Conservation (phyloP, 805 yeast genomes). For the Candida gorgasii region DNA sequence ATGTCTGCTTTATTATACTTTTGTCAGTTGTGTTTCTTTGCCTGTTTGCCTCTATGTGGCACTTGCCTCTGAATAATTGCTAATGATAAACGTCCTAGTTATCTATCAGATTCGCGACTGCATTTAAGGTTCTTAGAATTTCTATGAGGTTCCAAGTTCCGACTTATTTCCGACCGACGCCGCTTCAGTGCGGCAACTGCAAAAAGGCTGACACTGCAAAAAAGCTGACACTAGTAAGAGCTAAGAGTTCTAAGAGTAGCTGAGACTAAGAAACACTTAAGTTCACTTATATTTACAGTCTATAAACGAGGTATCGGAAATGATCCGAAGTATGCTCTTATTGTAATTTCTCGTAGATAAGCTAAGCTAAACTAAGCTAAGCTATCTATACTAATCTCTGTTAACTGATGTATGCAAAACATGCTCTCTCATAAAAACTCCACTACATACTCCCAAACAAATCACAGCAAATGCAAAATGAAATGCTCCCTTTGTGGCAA, state of each 20-base stretch:
- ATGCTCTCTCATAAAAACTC: constrained; percentile 57
- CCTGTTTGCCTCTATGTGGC: neutral
- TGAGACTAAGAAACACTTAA: too few relatives aligned
- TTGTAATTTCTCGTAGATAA: too few relatives aligned
- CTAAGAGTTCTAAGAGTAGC: too few relatives aligned
- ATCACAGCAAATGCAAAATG: constrained; percentile 46
- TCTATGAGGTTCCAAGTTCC: neutral
- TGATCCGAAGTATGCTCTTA: too few relatives aligned
- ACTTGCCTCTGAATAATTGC: neutral
- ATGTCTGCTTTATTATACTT: too few relatives aligned
- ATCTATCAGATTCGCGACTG: neutral
- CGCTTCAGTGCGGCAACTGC: too few relatives aligned
- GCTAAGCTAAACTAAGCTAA: too few relatives aligned
- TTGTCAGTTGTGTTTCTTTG: too few relatives aligned
- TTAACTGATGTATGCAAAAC: constrained; percentile 53
- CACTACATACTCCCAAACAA: constrained; percentile 39
- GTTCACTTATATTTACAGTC: too few relatives aligned
- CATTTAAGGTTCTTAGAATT: neutral
- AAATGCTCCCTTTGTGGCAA: constrained; percentile 56
- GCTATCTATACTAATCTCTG: constrained; percentile 30
- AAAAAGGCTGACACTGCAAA: too few relatives aligned
- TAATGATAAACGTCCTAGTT: neutral
- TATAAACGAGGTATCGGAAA: too few relatives aligned
- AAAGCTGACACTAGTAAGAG: too few relatives aligned
- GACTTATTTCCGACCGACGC: neutral